Base-by-base conservation (phyloP, 2,329 filamentous ascomycete genomes). In the Cladosporium sp. region DNA sequence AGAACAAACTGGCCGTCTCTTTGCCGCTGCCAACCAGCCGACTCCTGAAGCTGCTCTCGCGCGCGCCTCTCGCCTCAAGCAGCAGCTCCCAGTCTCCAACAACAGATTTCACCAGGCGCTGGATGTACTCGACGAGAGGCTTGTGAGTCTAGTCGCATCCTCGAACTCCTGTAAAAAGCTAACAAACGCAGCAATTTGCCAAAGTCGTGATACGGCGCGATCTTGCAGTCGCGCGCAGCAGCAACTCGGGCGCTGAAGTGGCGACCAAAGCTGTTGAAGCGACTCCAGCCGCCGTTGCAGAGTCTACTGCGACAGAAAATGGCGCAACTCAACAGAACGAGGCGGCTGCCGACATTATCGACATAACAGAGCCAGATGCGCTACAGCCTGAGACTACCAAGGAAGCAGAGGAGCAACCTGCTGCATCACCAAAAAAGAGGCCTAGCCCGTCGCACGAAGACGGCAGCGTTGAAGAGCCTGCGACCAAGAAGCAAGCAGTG, bases 91-190 rank as follows among this genome's bases (percentile, higher is more conserved):
- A 2, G 72, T 71, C 18, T 80, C 80, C 31, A 74, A 77, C 18
- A 74, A 76, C 37, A 74, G 78, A 68, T 85, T 82, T 67, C 81
- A 85, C 69, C 77, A 82, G 56, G 79, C 80, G n/a, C 78, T 85
- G n/a, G 82, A 85, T 72, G 76, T 80, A 65, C 76, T 85, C 16
- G 82, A 84, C 69, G 76, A 77, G 53, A 78, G 84, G 62, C 71
- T 84, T 49, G 78, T 80, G 69, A 28, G 77, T 69, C 14, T 26
- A 10, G 5, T 18, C 33, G 33, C 46, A n/a, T 28, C 14, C 7
- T 21, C 10, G 21, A 5, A 4, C 18, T 33, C 3, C 26, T 23
- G 40, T n/a, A 1, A 1, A 35, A 23, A 40, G 23, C 52, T 57
- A 46, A 46, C 44, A 40, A 29, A 12, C 11, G 8, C 37, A 78